Evolutionary conservation across 176 grass and related monocot species (phyloP), one percentile per base, ranked within the genome.

Genomic region (Oryza meridionalis): DNA sequence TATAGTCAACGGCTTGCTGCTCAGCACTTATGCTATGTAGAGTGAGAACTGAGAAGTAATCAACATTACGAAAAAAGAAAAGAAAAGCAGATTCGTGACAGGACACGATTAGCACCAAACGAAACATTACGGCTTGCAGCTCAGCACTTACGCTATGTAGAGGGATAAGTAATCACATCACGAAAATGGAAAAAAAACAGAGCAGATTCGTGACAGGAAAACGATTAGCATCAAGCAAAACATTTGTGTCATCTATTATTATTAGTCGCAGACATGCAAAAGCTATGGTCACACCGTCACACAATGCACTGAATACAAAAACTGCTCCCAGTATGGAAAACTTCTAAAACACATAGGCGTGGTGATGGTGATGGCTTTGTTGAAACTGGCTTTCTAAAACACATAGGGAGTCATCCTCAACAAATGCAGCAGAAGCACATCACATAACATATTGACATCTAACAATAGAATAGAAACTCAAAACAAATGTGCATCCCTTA

Each of bases 401-500:
- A 29, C 27, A 17, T 40, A 37, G 35, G 35, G 35, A 37, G 35
- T 5, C 38, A 85, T 98, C 96, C 83, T 98, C 96, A 3, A 98
- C 33, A 35, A 35, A 35, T 35, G 33, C 33, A 74, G 61, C 35
- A 43, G 3, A 31, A 61, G 84, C 35, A 81, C 38, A 21, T 65
- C 35, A 64, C 5, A 74, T 67, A 33, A 37, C 35, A 37, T 37
- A 37, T 37, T 46, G 53, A 35, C 33, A 67, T 80, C 55, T 78
- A 58, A 47, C 3, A 79, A 78, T 31, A 44, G 58, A 68, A 78
- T 69, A 85, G 67, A 53, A 61, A 82, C 71, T 67, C 47, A 35
- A 26, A 24, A 37, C 40, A 32, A 79, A 61, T 59, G 10, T 77
- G 42, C 67, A 90, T 91, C 96, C 92, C 87, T 98, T 98, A 69